Percentiles rank a stretch among this genome's conserved stretches.
Conservation (phyloP, 352 stramenopile genomes). For the Globisporangium abappressorium region DNA sequence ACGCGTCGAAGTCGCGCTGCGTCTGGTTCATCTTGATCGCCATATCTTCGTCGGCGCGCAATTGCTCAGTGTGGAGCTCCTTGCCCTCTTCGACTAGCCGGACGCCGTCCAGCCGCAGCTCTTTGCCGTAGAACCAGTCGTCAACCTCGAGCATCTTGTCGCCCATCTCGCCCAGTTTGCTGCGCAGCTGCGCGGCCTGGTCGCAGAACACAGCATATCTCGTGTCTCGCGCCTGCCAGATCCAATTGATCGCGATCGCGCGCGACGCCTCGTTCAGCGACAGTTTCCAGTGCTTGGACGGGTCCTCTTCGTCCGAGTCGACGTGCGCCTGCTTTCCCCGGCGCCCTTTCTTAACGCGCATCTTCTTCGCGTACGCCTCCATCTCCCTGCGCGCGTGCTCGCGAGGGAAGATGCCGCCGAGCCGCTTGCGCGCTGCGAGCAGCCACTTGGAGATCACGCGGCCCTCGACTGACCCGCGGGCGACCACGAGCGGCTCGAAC, state of each 20-base stretch:
- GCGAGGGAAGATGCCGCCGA: slow-evolving; percentile 90
- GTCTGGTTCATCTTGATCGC: slow-evolving; percentile 73
- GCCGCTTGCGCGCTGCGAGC: slow-evolving; percentile 82
- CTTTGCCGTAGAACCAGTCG: slow-evolving; percentile 91
- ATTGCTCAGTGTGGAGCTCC: slow-evolving; percentile 56
- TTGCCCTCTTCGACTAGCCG: slow-evolving; percentile 52
- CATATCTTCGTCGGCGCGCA: slow-evolving; percentile 75
- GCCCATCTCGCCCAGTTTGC: slow-evolving; percentile 46
- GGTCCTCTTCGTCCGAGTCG: slow-evolving; percentile 74
- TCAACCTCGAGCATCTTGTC: slow-evolving; percentile 89
- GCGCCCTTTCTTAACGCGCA: slow-evolving; percentile 69
- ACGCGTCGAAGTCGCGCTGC: slow-evolving; percentile 78
- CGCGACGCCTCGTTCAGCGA: slow-evolving; percentile 82
- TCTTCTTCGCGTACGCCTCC: slow-evolving; percentile 91
- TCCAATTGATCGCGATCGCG: slow-evolving; percentile 71
- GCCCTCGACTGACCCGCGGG: slow-evolving; percentile 86
- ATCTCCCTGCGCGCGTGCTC: slow-evolving; percentile 85
- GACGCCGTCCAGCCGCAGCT: slow-evolving; percentile 82
- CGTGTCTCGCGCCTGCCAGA: slow-evolving; percentile 74
- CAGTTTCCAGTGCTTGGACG: slow-evolving; percentile 67
- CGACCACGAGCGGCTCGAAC: slow-evolving; percentile 93
- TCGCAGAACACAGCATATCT: slow-evolving; percentile 43
- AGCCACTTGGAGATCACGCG: slow-evolving; percentile 95
- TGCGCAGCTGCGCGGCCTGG: slow-evolving; percentile 53
- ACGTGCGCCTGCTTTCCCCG: slow-evolving; percentile 60